Base-by-base conservation (phyloP, 805 yeast genomes). In the Yarrowia sp. region DNA sequence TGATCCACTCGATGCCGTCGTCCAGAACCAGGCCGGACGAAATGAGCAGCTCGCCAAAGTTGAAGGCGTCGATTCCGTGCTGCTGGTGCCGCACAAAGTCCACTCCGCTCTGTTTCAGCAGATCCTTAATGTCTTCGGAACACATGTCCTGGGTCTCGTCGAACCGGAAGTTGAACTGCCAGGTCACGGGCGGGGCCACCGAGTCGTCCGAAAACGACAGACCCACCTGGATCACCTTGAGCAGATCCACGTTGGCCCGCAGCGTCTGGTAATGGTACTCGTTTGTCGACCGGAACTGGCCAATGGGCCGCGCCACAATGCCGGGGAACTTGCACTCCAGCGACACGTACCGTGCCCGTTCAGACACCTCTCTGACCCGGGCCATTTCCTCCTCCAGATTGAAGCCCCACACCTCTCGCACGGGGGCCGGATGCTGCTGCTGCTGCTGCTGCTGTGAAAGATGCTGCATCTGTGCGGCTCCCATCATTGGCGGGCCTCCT, bases 251-350 rank as follows among this genome's bases (percentile, higher is more conserved):
- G 77, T 95, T 95, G 10, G 96, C 84, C 75, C 99, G 85, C 79
- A 95, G 84, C 0, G 98, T 94, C 78, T 95, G 99, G 76, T 94
- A 95, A 78, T 95, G 98, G 78, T 92, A 95, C 77, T 95, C 98
- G 32, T 89, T 84, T 15, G 95, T 90, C 2, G 95, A 87, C 74
- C 91, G 87, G 79, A 95, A 95, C 19, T 91, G 87, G 19, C 99
- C 99, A 70, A 95, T 90, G 15, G 99, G 99, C 74, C 99, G 85
- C 2, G 97, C 97, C 36, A 94, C 89, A 26, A 96, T 91, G 0
- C 99, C 99, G 0, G 97, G 97, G 76, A 95, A 92, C 77, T 95
- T 98, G 58, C 96, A 92, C 73, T 92, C 93, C 70, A 92, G 85
- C 3, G 83, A 75, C 9, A 81, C 74, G 67, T 76, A 78, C 58